phyloP scores from a whole-genome alignment of 1,139 yeast genomes.

The Saccharomyces hybrid region DNA sequence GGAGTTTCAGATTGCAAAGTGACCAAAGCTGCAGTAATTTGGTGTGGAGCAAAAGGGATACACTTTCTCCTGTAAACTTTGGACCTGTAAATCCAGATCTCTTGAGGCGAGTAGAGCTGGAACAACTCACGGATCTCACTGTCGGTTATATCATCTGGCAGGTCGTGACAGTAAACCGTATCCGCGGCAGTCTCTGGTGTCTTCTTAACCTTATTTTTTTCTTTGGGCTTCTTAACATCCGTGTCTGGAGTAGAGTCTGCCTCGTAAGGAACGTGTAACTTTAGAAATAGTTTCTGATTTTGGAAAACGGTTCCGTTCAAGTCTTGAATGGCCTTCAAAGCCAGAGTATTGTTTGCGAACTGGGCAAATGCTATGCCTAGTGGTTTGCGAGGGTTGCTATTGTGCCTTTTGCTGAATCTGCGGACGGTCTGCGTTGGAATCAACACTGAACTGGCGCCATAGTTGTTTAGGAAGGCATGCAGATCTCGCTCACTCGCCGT shows the following conservation, averaged over 20 bases:
- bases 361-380: conserved; percentile 63
- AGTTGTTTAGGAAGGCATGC: conserved; percentile 36
- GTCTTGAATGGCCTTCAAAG: conserved; percentile 39
- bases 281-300: conserved; percentile 35
- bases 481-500: conserved; percentile 48
- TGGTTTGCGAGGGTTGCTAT: conserved; percentile 37
- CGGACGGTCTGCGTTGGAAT: conserved; percentile 50
- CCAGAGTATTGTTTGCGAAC: conserved; percentile 42
- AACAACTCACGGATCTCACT: conserved; percentile 39
- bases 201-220: not conserved
- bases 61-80: conserved; percentile 25
- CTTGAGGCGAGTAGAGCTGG: conserved; percentile 40
- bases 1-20: conserved; percentile 40
- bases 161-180: conserved; percentile 45
- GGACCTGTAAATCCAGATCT: conserved; percentile 41
- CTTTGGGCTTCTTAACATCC: conserved; percentile 1
- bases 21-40: conserved; percentile 46
- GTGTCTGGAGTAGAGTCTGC: conserved; percentile 23
- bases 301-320: conserved; percentile 38
- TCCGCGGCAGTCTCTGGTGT: conserved; percentile 21
- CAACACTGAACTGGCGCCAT: conserved; percentile 36
- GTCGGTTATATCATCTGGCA: conserved; percentile 38
- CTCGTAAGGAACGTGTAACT: conserved; percentile 37
- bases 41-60: conserved; percentile 24
- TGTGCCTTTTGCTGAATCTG: conserved; percentile 36